Evolutionary conservation across 2,329 filamentous ascomycete genomes (phyloP).

Genomic region (Apiospora marii): DNA sequence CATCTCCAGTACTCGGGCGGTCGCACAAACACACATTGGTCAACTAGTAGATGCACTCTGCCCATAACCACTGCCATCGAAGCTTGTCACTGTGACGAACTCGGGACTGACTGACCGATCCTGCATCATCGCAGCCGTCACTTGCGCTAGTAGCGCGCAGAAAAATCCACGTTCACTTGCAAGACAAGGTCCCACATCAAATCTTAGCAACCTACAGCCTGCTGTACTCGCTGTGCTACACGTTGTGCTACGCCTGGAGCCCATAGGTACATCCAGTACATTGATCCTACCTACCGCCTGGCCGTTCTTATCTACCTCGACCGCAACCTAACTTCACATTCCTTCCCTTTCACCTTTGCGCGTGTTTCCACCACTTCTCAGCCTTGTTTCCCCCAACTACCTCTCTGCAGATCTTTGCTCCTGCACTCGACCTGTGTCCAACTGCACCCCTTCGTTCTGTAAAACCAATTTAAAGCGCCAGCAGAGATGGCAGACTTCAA

Average conservation of each 20-base stretch:
- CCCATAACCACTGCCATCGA: neutral
- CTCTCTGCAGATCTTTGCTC: constrained; percentile 1
- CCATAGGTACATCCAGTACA: neutral
- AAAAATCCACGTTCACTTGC: constrained; percentile 17
- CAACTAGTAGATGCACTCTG: neutral
- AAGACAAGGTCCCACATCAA: constrained; percentile 20
- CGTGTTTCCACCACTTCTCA: neutral
- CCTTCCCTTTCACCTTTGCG: constrained; percentile 1
- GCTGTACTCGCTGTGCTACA: neutral
- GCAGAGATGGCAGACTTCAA: constrained; percentile 28
- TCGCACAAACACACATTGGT: neutral
- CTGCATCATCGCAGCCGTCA: constrained; percentile 10
- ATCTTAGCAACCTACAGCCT: constrained; percentile 16
- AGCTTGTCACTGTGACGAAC: neutral
- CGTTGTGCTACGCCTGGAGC: neutral
- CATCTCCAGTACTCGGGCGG: neutral
- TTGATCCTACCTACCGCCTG: neutral
- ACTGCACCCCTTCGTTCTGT: neutral
- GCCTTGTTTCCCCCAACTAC: constrained; percentile 12
- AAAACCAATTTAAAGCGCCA: neutral
- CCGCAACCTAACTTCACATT: neutral
- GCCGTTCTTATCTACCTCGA: neutral
- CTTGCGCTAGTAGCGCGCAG: constrained; percentile 2
- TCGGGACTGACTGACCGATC: too few relatives aligned
- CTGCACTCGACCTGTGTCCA: constrained; percentile 2